A percentile compares a stretch with the other conserved stretches of the same genome.
phyloP scores from a whole-genome alignment of 2,329 filamentous ascomycete genomes.

The Diaporthe aspalathi region DNA sequence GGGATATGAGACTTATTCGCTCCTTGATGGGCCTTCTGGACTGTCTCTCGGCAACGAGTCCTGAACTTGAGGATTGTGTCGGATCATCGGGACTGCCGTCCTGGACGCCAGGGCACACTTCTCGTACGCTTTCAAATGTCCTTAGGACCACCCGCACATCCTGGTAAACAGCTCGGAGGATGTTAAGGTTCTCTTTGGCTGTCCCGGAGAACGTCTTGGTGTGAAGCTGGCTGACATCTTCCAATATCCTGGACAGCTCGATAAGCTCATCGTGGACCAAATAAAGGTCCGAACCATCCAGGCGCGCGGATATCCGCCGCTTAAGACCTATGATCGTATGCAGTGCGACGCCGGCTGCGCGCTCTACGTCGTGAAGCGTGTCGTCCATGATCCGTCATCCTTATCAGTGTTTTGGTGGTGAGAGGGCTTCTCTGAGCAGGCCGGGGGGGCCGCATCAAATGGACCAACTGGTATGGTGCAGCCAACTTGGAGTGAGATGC shows the following conservation, averaged over 20 bases:
- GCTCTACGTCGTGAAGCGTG: conserved; percentile 28
- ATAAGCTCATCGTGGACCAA: conserved; percentile 21
- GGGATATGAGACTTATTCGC: background rate
- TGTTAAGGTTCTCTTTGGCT: background rate
- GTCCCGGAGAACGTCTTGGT: conserved; percentile 5
- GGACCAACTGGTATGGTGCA: background rate
- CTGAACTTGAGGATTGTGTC: background rate
- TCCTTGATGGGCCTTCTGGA: background rate
- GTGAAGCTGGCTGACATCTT: background rate
- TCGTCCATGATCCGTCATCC: conserved; percentile 10
- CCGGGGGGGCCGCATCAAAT: background rate
- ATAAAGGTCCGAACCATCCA: conserved; percentile 8
- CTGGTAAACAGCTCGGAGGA: background rate
- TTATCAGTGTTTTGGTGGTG: background rate
- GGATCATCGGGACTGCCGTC: background rate
- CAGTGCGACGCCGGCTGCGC: conserved; percentile 9
- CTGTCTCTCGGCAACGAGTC: background rate
- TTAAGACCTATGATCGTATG: conserved; percentile 13
- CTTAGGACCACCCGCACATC: background rate
- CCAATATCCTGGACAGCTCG: background rate
- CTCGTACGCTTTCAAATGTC: background rate
- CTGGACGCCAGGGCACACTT: background rate
- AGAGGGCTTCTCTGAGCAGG: background rate
- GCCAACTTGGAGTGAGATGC: conserved; percentile 6
- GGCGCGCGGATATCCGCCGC: background rate